Percentiles rank a stretch among this genome's conserved stretches.
Conservation (phyloP, 495 filamentous ascomycete species). For the Tuber brumale region DNA sequence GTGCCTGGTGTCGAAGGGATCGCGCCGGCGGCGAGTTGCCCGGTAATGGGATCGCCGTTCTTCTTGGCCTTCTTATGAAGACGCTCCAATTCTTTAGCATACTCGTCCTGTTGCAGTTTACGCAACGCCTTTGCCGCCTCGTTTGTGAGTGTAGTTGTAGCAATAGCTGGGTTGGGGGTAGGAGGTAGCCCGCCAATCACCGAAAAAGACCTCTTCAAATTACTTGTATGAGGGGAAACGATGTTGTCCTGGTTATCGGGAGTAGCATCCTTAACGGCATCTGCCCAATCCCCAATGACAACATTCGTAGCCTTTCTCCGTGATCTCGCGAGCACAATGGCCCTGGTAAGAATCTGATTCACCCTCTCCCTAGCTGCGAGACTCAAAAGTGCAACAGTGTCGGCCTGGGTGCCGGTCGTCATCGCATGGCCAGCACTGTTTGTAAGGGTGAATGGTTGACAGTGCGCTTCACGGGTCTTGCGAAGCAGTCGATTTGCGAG, state of each 20-base stretch:
- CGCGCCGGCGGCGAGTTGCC: constrained; percentile 8
- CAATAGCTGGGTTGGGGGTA: constrained; percentile 12
- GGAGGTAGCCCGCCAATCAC: constrained; percentile 22
- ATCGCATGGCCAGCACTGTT: constrained; percentile 18
- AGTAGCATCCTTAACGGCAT: constrained; percentile 32
- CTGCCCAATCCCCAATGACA: constrained; percentile 40
- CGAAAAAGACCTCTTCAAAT: constrained; percentile 36
- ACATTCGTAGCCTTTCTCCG: constrained; percentile 38
- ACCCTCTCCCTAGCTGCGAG: constrained; percentile 35
- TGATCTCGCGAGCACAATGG: constrained; percentile 31
- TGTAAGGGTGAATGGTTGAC: constrained; percentile 29
- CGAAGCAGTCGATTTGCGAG: constrained; percentile 31
- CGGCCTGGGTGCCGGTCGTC: constrained; percentile 23
- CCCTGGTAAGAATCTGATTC: constrained; percentile 35
- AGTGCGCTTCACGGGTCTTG: constrained; percentile 34
- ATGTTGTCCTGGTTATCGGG: constrained; percentile 31
- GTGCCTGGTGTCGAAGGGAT: constrained; percentile 23
- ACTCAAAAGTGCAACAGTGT: constrained; percentile 35
- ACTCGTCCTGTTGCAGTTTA: constrained; percentile 37
- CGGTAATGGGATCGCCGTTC: constrained; percentile 9
- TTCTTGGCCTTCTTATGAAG: constrained; percentile 36
- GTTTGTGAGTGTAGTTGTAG: constrained; percentile 34
- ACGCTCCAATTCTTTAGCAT: constrained; percentile 34
- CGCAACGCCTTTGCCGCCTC: constrained; percentile 38
- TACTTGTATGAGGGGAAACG: constrained; percentile 19